Percentiles rank a stretch among this genome's conserved stretches.
Evolutionary conservation across 176 grass and related monocot genomes (phyloP).

Genomic region (Hyparrhenia diplandra): DNA sequence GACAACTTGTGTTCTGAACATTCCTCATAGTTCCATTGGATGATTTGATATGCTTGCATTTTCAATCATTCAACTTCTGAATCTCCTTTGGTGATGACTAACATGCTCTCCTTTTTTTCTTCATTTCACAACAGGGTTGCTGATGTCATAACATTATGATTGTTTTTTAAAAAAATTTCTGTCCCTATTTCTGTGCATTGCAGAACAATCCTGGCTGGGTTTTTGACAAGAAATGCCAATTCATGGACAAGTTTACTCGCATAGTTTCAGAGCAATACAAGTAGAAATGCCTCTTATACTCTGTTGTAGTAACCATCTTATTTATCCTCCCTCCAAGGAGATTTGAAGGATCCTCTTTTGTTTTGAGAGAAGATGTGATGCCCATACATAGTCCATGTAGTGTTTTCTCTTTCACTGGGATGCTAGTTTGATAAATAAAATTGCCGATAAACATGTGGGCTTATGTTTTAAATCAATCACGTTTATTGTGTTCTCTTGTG

Average conservation of each 20-base stretch:
- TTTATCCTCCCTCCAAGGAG: slow-evolving; percentile 18
- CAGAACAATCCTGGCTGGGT: slow-evolving; percentile 95
- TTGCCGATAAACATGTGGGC: slow-evolving; percentile 10
- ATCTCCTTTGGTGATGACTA: background rate
- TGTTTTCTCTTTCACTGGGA: slow-evolving; percentile 18
- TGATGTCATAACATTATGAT: background rate
- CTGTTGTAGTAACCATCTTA: slow-evolving; percentile 39
- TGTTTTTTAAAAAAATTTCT: background rate
- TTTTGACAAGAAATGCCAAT: slow-evolving; percentile 87
- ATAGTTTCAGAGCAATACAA: slow-evolving; percentile 85
- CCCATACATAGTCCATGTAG: background rate
- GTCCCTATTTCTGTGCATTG: slow-evolving; percentile 24
- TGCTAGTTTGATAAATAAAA: slow-evolving; percentile 50
- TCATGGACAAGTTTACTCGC: slow-evolving; percentile 87
- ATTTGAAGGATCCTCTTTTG: background rate
- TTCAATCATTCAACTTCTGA: background rate
- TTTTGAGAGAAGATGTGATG: background rate
- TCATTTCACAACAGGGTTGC: background rate
- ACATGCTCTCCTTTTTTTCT: background rate
- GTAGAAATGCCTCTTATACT: slow-evolving; percentile 29
- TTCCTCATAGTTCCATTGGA: background rate
- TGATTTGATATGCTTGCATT: background rate
- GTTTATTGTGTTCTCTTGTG: too few relatives aligned
- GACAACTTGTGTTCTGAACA: slow-evolving; percentile 10
- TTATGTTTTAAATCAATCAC: too few relatives aligned